phyloP scores from a whole-genome alignment of 75 land plant genomes.

The Selaginella tamariscina region DNA sequence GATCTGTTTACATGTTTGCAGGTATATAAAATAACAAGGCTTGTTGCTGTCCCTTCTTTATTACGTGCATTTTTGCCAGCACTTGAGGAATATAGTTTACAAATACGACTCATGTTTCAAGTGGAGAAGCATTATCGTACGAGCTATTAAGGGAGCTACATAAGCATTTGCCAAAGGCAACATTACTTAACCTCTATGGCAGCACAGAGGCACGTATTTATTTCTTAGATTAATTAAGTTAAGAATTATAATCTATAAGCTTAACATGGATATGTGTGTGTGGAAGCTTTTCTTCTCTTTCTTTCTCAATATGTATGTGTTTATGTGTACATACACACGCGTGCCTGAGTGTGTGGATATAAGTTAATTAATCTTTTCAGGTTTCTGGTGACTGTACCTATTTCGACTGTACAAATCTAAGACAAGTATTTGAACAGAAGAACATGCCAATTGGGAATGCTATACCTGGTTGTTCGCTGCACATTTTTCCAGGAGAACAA shows the following conservation, averaged over 20 bases:
- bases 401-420: conserved; percentile 59
- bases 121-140: conserved; percentile 54
- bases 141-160: conserved; percentile 33
- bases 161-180: conserved; percentile 26
- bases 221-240: background rate
- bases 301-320: background rate
- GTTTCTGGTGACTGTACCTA: conserved; percentile 79
- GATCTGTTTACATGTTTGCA: conserved; percentile 19
- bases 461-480: conserved; percentile 42
- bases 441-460: conserved; percentile 69
- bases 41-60: conserved; percentile 60
- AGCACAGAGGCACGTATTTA: conserved; percentile 57
- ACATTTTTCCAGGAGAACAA: conserved; percentile 25
- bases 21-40: conserved; percentile 42
- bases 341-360: background rate
- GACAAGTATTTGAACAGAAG: conserved; percentile 21
- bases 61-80: conserved; percentile 47
- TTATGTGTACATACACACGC: conserved; percentile 12
- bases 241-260: conserved; percentile 12
- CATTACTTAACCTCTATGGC: conserved; percentile 71
- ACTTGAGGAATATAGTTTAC: conserved; percentile 21
- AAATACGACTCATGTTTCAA: conserved; percentile 35
- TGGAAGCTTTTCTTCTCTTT: background rate
- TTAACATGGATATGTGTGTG: background rate
- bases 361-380: conserved; percentile 21